Evolutionary conservation across 2,329 filamentous ascomycete species (phyloP).

Genomic region (Endothia cerciana): DNA sequence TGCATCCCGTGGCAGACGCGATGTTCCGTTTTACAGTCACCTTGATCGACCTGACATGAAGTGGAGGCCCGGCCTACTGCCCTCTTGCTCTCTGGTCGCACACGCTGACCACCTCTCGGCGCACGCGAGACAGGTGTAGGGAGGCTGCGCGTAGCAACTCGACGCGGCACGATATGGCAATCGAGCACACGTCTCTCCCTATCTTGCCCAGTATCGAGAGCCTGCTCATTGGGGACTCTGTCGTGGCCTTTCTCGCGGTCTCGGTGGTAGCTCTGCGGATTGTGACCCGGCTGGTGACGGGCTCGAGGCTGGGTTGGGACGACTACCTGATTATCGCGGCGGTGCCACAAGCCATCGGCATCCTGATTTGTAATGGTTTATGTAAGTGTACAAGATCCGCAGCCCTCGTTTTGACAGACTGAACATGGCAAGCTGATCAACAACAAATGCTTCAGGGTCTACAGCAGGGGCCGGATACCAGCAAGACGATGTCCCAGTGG

Average conservation of each 20-base stretch:
- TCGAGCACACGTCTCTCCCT: constrained; percentile 30
- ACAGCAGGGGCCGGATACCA: constrained; percentile 36
- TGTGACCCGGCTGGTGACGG: constrained; percentile 34
- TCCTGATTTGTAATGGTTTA: constrained; percentile 38
- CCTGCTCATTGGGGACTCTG: constrained; percentile 36
- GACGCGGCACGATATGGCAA: neutral
- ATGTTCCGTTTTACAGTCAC: neutral
- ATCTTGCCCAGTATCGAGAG: constrained; percentile 32
- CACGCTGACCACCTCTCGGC: neutral
- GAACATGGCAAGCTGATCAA: constrained; percentile 5
- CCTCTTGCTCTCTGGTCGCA: neutral
- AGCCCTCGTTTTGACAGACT: neutral
- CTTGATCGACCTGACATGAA: neutral
- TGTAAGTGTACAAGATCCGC: constrained; percentile 32
- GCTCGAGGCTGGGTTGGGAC: constrained; percentile 41
- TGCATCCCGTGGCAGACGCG: neutral
- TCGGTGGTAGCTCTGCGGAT: constrained; percentile 35
- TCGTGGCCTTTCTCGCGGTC: constrained; percentile 33
- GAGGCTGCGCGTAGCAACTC: neutral
- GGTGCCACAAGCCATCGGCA: constrained; percentile 36
- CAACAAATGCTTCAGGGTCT: constrained; percentile 20
- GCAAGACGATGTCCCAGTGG: constrained; percentile 30
- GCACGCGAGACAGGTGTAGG: neutral
- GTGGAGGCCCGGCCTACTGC: neutral
- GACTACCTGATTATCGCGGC: constrained; percentile 37